phyloP scores from a whole-genome alignment of 1,139 yeast species.

The Eremothecium gossypii region DNA sequence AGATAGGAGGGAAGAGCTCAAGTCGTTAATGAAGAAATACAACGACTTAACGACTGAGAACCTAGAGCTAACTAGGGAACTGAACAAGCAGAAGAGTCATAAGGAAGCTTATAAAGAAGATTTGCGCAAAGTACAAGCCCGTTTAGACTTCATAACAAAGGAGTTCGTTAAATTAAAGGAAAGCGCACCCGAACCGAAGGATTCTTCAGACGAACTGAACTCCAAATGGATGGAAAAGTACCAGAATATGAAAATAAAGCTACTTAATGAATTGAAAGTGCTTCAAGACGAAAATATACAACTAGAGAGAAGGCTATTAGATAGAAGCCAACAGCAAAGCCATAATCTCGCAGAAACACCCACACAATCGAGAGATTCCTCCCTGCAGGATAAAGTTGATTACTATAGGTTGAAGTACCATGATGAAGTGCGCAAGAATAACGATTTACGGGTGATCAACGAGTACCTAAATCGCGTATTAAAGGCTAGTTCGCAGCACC shows the following conservation, averaged over 20 bases:
- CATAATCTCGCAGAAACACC: conserved; percentile 5
- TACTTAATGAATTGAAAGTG: conserved; percentile 18
- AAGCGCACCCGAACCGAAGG: conserved; percentile 6
- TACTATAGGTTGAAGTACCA: conserved; percentile 26
- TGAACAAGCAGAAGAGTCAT: conserved; percentile 13
- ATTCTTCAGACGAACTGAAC: conserved; percentile 6
- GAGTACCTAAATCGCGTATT: conserved; percentile 28
- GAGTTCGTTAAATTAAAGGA: conserved; percentile 16
- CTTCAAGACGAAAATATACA: conserved; percentile 21
- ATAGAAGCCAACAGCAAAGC: conserved; percentile 3
- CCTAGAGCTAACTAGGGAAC: conserved; percentile 10
- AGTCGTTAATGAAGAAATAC: conserved; percentile 10
- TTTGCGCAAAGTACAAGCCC: conserved; percentile 14
- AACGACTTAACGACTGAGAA: conserved; percentile 10
- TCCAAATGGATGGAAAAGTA: conserved; percentile 15
- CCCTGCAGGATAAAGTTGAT: conserved; percentile 21
- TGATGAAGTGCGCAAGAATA: conserved; percentile 25
- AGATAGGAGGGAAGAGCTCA: conserved; percentile 12
- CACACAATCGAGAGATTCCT: conserved; percentile 4
- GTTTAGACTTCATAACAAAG: conserved; percentile 17
- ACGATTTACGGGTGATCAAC: conserved; percentile 26
- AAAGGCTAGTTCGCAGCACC: conserved; percentile 24
- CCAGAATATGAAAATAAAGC: conserved; percentile 21
- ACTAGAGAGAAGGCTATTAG: conserved; percentile 15
- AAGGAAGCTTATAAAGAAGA: conserved; percentile 20